These are phyloP conservation scores for Sistotremastrum niveocremeum DNA, from an alignment of 768 basidiomycete species.

Conservation along the genomic window DNA sequence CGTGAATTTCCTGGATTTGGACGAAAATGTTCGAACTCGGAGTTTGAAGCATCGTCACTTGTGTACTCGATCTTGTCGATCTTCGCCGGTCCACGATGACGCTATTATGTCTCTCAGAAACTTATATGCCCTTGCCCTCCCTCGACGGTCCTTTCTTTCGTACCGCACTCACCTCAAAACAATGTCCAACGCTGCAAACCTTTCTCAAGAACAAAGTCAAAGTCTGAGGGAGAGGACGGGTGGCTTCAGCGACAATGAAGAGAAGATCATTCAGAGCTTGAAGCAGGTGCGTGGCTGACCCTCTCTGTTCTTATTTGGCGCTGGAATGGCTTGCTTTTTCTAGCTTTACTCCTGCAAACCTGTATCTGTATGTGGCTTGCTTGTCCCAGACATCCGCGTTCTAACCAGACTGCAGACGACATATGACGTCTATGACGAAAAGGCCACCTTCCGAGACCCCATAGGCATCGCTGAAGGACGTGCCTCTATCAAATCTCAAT, in stretches of 20 bases:
- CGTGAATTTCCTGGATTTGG: slow-evolving; percentile 39
- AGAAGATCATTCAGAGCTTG: slow-evolving; percentile 25
- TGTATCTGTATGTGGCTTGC: slow-evolving; percentile 15
- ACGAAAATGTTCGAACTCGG: neutral
- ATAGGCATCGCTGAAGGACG: slow-evolving; percentile 30
- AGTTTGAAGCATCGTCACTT: neutral
- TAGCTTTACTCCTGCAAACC: slow-evolving; percentile 29
- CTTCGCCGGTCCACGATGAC: neutral
- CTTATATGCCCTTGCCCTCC: neutral
- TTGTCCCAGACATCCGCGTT: neutral
- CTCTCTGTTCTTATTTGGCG: slow-evolving; percentile 1
- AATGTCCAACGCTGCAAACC: slow-evolving; percentile 24
- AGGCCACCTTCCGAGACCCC: slow-evolving; percentile 33
- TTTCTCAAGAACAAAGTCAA: slow-evolving; percentile 25
- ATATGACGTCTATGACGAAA: slow-evolving; percentile 27
- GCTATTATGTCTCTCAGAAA: neutral
- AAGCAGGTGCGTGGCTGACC: slow-evolving; percentile 20
- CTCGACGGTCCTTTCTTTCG: neutral
- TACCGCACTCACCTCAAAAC: neutral
- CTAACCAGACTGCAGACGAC: slow-evolving; percentile 17
- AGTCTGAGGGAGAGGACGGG: slow-evolving; percentile 22
- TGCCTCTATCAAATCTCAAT: slow-evolving; percentile 28
- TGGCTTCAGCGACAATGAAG: slow-evolving; percentile 18
- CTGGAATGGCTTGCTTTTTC: neutral
- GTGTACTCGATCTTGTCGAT: neutral